Evolutionary conservation across 2,329 filamentous ascomycete genomes (phyloP), one percentile per base, ranked within the genome.

Genomic region (Trichophaea hybrida): DNA sequence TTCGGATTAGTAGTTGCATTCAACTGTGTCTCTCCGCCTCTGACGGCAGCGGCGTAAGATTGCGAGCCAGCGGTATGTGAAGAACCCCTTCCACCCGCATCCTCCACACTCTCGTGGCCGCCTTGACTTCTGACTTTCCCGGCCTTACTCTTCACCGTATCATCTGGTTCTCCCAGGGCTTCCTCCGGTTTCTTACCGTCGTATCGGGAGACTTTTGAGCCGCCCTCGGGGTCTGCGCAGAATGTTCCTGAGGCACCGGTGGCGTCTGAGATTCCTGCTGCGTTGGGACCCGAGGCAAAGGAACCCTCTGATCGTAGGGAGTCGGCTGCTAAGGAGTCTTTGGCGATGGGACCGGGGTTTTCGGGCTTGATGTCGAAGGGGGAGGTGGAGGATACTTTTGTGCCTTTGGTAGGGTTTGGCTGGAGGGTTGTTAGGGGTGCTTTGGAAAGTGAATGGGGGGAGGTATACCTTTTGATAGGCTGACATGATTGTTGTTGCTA

Each of bases 291-390:
- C 17, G 46, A 59, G 6, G 60, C 61, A 38, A 67, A 56, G 38
- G 34, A 43, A 8, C 64, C 64, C 34, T 63, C 59, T 15, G 46
- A 50, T 5, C 58, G 57, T 15, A 65, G 43, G 8, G 65, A 64
- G 6, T 66, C 61, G 33, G 66, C 65, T n/a, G 64, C 66, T 1
- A 68, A 59, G 8, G 65, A 67, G 59, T 68, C 64, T 13, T 58
- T 61, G 32, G 64, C 40, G 17, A 67, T 61, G 1, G 61, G 57
- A 15, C 60, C 66, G 40, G 65, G 61, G 52, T 61, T 50, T 56
- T 68, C 66, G n/a, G 54, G 37, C 24, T 65, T 67, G 6, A 37
- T 58, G 13, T 63, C 60, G 5, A 31, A 24, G 53, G 57, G 31
- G 24, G 59, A 50, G 33, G 55, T 32, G 5, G 61, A 61, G 24